Conservation (phyloP, 306 rosid species). For the Crotalaria pallida region DNA sequence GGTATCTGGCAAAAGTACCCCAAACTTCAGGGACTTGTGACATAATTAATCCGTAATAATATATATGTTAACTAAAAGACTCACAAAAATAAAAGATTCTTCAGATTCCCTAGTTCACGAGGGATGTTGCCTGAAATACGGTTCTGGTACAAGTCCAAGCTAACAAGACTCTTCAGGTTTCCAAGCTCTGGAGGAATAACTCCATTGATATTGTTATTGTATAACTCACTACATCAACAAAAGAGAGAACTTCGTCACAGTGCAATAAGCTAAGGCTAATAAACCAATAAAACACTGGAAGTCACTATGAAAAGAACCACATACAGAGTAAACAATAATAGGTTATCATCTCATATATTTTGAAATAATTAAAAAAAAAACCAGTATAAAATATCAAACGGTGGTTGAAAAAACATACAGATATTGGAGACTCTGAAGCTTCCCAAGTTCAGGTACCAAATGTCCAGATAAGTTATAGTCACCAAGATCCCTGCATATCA, state of each 20-base stretch:
- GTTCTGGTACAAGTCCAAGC: conserved; percentile 89
- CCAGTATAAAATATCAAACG: neutral
- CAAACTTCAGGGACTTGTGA: too few species aligned
- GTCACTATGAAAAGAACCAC: neutral
- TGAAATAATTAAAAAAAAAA: neutral
- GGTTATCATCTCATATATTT: neutral
- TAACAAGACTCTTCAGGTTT: conserved; percentile 73
- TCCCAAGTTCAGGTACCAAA: conserved; percentile 82
- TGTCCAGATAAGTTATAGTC: conserved; percentile 90
- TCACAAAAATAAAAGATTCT: conserved; percentile 87
- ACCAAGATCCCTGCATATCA: conserved; percentile 81
- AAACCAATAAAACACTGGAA: conserved; percentile 3
- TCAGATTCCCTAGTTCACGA: conserved; percentile 64
- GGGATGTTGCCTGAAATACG: conserved; percentile 81
- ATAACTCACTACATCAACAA: conserved; percentile 61
- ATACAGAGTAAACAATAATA: neutral
- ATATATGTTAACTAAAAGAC: conserved; percentile 19
- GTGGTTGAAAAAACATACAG: conserved; percentile 46
- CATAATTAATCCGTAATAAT: conserved; percentile 2
- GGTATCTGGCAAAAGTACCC: too few species aligned
- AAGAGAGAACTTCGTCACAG: neutral
- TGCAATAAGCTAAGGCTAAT: neutral
- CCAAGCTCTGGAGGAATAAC: conserved; percentile 84
- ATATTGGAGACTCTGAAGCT: conserved; percentile 80
- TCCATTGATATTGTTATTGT: conserved; percentile 90